Evolutionary conservation across 495 filamentous ascomycete genomes (phyloP), one percentile per base, ranked within the genome.

Genomic region (Podospora australis): DNA sequence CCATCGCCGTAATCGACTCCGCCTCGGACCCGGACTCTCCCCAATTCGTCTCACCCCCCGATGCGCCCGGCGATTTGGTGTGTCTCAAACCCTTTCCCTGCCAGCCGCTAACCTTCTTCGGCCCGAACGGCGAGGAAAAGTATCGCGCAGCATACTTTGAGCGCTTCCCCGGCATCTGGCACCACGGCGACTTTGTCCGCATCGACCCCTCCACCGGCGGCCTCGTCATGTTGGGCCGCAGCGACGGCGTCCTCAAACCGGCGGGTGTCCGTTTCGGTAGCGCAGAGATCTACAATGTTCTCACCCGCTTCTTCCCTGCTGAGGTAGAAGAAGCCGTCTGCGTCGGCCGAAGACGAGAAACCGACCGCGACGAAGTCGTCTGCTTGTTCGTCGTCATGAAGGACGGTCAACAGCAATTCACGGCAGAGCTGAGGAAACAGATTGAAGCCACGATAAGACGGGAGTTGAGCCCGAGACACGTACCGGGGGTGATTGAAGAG

Each of bases 151-250:
- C 80, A 55, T 98, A 98, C 65, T 98, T 98, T 55, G 86, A 90
- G 46, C 77, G 78, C 10, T 96, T 96, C 57, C 66, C 62, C 7
- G 59, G 62, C 2, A 69, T 95, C 20, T 97, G 91, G 92, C 89
- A 95, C 63, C 92, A 98, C 60, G 92, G 92, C 2, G 92, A 98
- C 62, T 96, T 95, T 58, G 78, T 96, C 11, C 78, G 84, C 20
- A 72, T 96, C 54, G 81, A 87, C 56, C 78, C 80, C 0, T 52
- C 72, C 14, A 91, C 87, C 0, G 83, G 87, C 9, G 90, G 89
- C 0, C 63, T 96, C 45, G 66, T 83, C 34, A 92, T 96, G 89
- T 72, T 95, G 0, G 87, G 87, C 4, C 78, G 87, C 14, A 81
- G 79, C 25, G 87, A 91, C 58, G 87, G 86, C 13, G 81, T 90